Base-by-base conservation (phyloP, 140 eudicot species). In the Flaveria floridana region DNA sequence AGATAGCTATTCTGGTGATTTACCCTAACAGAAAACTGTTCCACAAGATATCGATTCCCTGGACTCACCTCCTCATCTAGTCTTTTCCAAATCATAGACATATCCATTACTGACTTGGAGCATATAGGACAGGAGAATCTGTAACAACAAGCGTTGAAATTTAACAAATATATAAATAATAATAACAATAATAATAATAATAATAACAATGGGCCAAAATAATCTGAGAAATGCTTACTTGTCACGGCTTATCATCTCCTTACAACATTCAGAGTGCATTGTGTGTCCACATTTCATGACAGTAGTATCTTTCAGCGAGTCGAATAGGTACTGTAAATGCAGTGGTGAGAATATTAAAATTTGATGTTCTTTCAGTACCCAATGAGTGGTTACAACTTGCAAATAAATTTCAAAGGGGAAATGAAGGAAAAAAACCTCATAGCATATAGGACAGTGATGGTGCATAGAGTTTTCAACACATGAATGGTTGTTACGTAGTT, bases 201-300 rank as follows among this genome's bases (percentile, higher is more conserved):
- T 25, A 25, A 25, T 25, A 25, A 25, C 28, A 25, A 25, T 25
- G 28, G 28, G 28, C 34, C 34, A 23, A 53, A 4, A 13, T 42
- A 68, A 44, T 18, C 41, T 1, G n/a, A 4, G 3, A 65, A 67
- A 23, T 85, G 79, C 90, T 81, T 85, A 95, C 99, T 84, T 95
- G 69, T 91, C 82, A 74, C 87, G 96, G 79, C 71, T 89, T 20
- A 89, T 65, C 96, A 95, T 89, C 84, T 95, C 97, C 6, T 84
- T 75, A 80, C 80, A 91, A 42, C 99, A 95, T 68, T 89, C 99
- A 26, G 77, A 73, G 73, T 95, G 99, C 91, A 95, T 95, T 19
- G 99, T 95, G 80, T 95, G 99, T 55, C 99, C 99, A 86, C 99
- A 95, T 72, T 87, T 91, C 97, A 95, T 84, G 42, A 95, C 96